A percentile compares a stretch with the other conserved stretches of the same genome.
Evolutionary conservation across 495 filamentous ascomycete species (phyloP).

Genomic region (Talaromyces adpressus): DNA sequence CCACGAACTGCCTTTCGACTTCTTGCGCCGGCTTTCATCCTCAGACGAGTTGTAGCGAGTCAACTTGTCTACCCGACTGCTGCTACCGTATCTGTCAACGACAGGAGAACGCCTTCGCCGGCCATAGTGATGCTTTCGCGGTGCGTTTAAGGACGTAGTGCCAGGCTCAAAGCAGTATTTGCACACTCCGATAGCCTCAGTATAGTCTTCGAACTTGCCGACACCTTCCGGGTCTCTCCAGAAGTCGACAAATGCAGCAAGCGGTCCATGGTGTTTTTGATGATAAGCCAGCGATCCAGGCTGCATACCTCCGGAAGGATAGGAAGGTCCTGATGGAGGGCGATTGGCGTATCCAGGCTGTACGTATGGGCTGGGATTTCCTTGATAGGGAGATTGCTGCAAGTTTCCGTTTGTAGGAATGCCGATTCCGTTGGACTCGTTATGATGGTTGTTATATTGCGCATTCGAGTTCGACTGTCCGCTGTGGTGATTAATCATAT

Average conservation of each 20-base stretch:
- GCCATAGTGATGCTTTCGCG: slow-evolving; percentile 55
- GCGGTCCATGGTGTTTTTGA: slow-evolving; percentile 44
- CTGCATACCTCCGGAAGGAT: slow-evolving; percentile 8
- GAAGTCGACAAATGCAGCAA: slow-evolving; percentile 53
- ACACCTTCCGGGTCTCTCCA: slow-evolving; percentile 64
- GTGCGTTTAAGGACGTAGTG: slow-evolving; percentile 52
- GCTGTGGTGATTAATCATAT: slow-evolving; percentile 38
- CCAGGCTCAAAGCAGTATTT: slow-evolving; percentile 61
- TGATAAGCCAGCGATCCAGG: slow-evolving; percentile 33
- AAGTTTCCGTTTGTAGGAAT: background rate
- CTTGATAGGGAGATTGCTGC: background rate
- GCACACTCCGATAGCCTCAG: slow-evolving; percentile 64
- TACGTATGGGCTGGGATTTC: background rate
- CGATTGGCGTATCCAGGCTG: slow-evolving; percentile 4
- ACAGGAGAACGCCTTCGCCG: slow-evolving; percentile 29
- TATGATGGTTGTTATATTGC: slow-evolving; percentile 5
- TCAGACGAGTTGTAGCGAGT: slow-evolving; percentile 52
- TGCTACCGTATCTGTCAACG: slow-evolving; percentile 38
- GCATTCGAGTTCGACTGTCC: slow-evolving; percentile 20
- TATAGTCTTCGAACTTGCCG: slow-evolving; percentile 65
- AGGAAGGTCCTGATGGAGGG: slow-evolving; percentile 15
- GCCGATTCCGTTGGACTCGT: background rate
- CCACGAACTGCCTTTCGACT: slow-evolving; percentile 38
- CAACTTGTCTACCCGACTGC: slow-evolving; percentile 47
- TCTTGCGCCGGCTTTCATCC: slow-evolving; percentile 41